Evolutionary conservation across 495 filamentous ascomycete genomes (phyloP).

Genomic region (Geoglossum glabrum): DNA sequence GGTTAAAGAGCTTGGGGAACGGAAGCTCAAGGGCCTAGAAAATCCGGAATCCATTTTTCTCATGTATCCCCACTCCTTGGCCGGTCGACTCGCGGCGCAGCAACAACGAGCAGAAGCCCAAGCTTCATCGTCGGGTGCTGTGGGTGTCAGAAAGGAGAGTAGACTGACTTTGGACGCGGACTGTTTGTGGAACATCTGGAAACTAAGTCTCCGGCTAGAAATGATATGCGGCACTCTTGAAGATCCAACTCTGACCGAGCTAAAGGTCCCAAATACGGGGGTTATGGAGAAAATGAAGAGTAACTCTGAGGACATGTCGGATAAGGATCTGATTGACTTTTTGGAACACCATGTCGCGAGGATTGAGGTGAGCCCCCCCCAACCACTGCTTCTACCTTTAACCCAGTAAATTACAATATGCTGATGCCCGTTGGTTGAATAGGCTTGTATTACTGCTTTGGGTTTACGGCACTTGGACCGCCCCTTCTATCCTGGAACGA

Average conservation of each 20-base stretch:
- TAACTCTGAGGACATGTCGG: constrained; percentile 67
- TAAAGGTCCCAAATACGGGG: constrained; percentile 59
- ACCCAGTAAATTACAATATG: no score
- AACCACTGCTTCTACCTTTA: not conserved
- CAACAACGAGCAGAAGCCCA: constrained; percentile 28
- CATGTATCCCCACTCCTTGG: constrained; percentile 73
- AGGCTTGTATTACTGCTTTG: constrained; percentile 48
- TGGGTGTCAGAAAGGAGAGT: constrained; percentile 16
- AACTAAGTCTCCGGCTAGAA: constrained; percentile 70
- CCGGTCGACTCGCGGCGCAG: constrained; percentile 51
- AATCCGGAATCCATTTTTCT: constrained; percentile 92
- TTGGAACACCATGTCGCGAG: constrained; percentile 85
- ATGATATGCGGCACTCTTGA: constrained; percentile 78
- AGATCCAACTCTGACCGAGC: constrained; percentile 29
- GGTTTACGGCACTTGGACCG: constrained; percentile 41
- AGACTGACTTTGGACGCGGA: constrained; percentile 47
- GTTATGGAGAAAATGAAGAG: constrained; percentile 68
- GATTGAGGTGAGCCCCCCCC: constrained; percentile 54
- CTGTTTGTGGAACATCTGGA: constrained; percentile 77
- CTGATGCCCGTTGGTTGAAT: constrained; percentile 2
- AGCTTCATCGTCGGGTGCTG: constrained; percentile 5
- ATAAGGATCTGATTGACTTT: constrained; percentile 65
- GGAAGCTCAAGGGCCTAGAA: constrained; percentile 87
- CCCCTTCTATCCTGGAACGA: constrained; percentile 27
- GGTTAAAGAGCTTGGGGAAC: constrained; percentile 85